A percentile compares a stretch with the other conserved stretches of the same genome.
These are phyloP conservation scores for Canariomyces notabilis DNA, from an alignment of 2,329 filamentous ascomycete species.

Conservation along the genomic window DNA sequence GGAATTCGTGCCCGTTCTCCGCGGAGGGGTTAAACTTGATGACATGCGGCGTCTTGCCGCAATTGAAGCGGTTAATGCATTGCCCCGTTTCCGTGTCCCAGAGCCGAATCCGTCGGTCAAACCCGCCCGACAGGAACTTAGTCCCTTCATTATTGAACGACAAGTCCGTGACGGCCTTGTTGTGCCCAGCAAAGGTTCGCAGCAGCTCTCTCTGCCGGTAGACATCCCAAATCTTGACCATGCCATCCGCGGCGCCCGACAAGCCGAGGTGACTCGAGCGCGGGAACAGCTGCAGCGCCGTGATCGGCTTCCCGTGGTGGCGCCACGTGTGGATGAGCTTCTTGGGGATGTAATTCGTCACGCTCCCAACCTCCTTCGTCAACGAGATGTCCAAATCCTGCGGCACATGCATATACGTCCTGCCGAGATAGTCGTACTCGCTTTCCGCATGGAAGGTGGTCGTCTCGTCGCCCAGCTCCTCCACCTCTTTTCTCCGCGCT, in stretches of 20 bases:
- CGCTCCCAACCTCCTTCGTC: conserved; percentile 70
- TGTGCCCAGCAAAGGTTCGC: conserved; percentile 86
- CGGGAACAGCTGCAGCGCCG: conserved; percentile 85
- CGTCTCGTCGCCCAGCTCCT: conserved; percentile 66
- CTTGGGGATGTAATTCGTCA: conserved; percentile 91
- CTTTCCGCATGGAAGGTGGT: conserved; percentile 80
- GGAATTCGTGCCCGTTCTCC: conserved; percentile 77
- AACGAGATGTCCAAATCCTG: conserved; percentile 85
- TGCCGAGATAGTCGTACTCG: conserved; percentile 86
- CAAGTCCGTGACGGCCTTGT: conserved; percentile 83
- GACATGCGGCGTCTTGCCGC: conserved; percentile 92
- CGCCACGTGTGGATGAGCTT: conserved; percentile 90
- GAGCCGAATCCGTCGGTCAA: conserved; percentile 92
- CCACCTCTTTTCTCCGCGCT: conserved; percentile 51
- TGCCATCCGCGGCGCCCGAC: conserved; percentile 83
- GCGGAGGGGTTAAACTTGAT: conserved; percentile 84
- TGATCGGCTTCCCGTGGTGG: conserved; percentile 77
- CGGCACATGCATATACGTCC: conserved; percentile 96
- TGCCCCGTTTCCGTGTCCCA: conserved; percentile 97
- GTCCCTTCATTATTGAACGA: conserved; percentile 79
- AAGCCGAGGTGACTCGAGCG: conserved; percentile 80
- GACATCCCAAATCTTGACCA: conserved; percentile 90
- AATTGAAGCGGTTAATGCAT: conserved; percentile 83
- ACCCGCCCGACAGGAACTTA: conserved; percentile 85
- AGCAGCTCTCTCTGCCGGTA: conserved; percentile 86